Conservation (phyloP, 371 early-diverging fungal genomes). For the Capniomyces stellatus region DNA sequence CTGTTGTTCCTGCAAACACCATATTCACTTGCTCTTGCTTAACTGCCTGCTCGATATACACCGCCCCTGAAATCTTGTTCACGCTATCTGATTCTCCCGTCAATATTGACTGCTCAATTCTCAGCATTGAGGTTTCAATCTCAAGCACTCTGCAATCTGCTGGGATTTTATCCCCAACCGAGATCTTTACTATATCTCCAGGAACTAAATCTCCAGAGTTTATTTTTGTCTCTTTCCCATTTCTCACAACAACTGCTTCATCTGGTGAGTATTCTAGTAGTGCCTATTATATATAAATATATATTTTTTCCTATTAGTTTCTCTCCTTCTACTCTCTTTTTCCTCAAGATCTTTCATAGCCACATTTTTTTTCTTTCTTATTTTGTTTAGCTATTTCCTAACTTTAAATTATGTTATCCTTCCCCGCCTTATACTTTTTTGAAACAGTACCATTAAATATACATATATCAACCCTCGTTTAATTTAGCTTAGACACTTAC, state of each 20-base stretch:
- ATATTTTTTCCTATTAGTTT: too few relatives aligned
- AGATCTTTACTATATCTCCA: conserved; percentile 83
- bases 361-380: too few relatives aligned
- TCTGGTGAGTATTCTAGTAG: conserved; percentile 87
- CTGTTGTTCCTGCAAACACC: conserved; percentile 88
- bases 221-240: conserved; percentile 44
- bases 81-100: conserved; percentile 96
- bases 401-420: too few relatives aligned
- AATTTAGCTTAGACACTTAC: too few relatives aligned
- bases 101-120: conserved; percentile 84
- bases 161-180: conserved; percentile 89
- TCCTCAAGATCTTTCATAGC: too few relatives aligned
- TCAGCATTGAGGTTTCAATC: conserved; percentile 60
- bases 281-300: conserved; percentile 26
- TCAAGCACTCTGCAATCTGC: conserved; percentile 80
- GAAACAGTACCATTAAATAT: too few relatives aligned
- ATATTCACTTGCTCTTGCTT: conserved; percentile 92
- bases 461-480: too few relatives aligned
- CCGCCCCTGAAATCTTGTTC: conserved; percentile 45
- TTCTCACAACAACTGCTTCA: conserved; percentile 76
- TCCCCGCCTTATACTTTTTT: too few relatives aligned
- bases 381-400: too few relatives aligned
- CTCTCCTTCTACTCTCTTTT: too few relatives aligned
- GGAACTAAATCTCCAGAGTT: conserved; percentile 74
- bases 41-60: conserved; percentile 52